phyloP scores from a whole-genome alignment of 129 eudicot species.

The Arctium minus region DNA sequence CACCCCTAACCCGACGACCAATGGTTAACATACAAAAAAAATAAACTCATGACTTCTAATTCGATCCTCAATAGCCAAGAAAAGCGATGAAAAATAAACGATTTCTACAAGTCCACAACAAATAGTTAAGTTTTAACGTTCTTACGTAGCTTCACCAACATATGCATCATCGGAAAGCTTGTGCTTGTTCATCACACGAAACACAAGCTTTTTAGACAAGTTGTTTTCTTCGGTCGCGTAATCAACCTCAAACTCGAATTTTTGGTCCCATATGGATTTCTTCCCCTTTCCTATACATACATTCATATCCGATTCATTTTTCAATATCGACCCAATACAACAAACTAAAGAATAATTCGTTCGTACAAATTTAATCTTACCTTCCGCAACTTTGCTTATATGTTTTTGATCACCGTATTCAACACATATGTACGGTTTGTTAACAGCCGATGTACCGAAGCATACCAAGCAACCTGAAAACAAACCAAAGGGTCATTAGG shows the following conservation, averaged over 20 bases:
- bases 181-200: constrained; percentile 41
- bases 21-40: neutral
- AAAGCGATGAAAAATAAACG: neutral
- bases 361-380: neutral
- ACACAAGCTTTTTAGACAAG: constrained; percentile 14
- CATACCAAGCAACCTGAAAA: constrained; percentile 23
- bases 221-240: constrained; percentile 5
- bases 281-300: constrained; percentile 29
- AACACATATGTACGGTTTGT: constrained; percentile 28
- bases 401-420: constrained; percentile 35
- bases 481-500: too few species aligned
- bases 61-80: neutral
- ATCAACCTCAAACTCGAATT: constrained; percentile 29
- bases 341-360: neutral
- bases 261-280: constrained; percentile 36
- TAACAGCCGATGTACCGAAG: constrained; percentile 24
- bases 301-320: neutral
- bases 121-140: neutral
- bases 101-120: neutral
- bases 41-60: neutral
- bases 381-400: constrained; percentile 29
- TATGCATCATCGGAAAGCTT: constrained; percentile 29
- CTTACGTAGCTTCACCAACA: constrained; percentile 44
- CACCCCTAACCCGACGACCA: neutral
- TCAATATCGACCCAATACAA: neutral